These are phyloP conservation scores for Peniophora sp. DNA, from an alignment of 1,284 basidiomycete species.

Conservation along the genomic window DNA sequence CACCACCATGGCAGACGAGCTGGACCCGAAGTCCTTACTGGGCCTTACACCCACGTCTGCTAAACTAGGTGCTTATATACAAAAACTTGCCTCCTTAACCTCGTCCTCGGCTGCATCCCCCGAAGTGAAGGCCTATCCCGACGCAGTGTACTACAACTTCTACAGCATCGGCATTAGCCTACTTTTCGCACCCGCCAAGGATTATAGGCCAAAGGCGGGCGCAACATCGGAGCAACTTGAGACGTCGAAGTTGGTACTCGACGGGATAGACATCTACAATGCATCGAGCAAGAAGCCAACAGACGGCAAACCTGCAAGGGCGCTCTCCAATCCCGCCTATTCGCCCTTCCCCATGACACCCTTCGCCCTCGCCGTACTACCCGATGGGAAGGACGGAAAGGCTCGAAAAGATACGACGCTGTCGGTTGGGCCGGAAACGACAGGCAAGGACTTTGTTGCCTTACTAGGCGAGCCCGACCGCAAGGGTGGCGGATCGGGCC, in stretches of 20 bases:
- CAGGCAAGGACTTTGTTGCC: constrained; percentile 70
- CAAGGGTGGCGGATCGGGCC: constrained; percentile 80
- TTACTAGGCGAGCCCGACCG: constrained; percentile 74
- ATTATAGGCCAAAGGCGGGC: constrained; percentile 50
- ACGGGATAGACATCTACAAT: constrained; percentile 81
- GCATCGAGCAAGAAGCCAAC: constrained; percentile 22
- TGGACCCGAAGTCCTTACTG: constrained; percentile 12
- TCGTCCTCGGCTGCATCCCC: constrained; percentile 24
- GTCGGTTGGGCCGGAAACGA: constrained; percentile 40
- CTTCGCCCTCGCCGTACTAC: constrained; percentile 32
- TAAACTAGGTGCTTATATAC: constrained; percentile 35
- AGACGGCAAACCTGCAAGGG: constrained; percentile 18
- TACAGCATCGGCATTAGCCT: constrained; percentile 71
- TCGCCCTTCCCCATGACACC: constrained; percentile 47
- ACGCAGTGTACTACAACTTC: constrained; percentile 83
- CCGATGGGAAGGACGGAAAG: constrained; percentile 26
- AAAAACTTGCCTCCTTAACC: constrained; percentile 22
- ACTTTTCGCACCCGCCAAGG: constrained; percentile 52
- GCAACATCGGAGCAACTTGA: constrained; percentile 39
- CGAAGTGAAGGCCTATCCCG: constrained; percentile 70
- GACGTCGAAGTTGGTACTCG: constrained; percentile 44
- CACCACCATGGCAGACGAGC: background rate
- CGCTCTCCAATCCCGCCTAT: constrained; percentile 34
- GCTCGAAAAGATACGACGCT: constrained; percentile 31
- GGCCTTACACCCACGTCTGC: constrained; percentile 36